Evolutionary conservation across 139 green algal species (phyloP).

Genomic region (Chlamydomonas incerta): DNA sequence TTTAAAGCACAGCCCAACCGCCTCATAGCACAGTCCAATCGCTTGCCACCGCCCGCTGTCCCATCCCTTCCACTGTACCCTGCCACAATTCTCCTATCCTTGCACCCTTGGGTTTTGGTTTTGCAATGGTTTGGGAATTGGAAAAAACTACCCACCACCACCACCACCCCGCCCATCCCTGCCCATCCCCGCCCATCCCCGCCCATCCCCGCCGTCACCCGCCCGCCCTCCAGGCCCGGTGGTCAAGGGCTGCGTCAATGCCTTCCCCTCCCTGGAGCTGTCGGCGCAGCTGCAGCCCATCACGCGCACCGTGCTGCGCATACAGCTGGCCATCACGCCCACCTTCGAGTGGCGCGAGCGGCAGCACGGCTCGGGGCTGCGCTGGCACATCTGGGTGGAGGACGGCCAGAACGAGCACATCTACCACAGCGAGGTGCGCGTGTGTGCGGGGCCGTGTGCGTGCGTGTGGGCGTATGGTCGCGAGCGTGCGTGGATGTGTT

Average conservation of each 20-base stretch:
- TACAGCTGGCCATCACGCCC: constrained; percentile 83
- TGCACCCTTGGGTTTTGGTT: too few relatives aligned
- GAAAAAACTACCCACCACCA: too few relatives aligned
- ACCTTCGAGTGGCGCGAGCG: constrained; percentile 86
- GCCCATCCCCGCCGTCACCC: background rate
- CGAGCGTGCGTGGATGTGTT: background rate
- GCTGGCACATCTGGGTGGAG: constrained; percentile 93
- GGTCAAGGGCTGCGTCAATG: constrained; percentile 64
- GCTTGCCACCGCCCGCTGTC: too few relatives aligned
- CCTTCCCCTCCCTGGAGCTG: constrained; percentile 87
- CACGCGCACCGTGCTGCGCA: constrained; percentile 93
- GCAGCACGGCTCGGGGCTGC: constrained; percentile 26
- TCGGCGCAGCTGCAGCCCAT: constrained; percentile 90
- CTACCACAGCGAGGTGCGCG: constrained; percentile 85
- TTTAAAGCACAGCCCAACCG: too few relatives aligned
- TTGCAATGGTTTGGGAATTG: too few relatives aligned
- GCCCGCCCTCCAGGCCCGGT: background rate
- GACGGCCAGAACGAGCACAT: constrained; percentile 94
- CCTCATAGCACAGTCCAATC: too few relatives aligned
- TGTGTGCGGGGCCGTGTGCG: too few relatives aligned
- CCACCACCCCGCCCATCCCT: too few relatives aligned
- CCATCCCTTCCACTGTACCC: too few relatives aligned
- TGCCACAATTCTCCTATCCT: too few relatives aligned
- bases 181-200: too few relatives aligned
- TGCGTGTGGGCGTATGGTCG: background rate